Evolutionary conservation across 768 basidiomycete species (phyloP), one percentile per base, ranked within the genome.

Genomic region (Panus rudis): DNA sequence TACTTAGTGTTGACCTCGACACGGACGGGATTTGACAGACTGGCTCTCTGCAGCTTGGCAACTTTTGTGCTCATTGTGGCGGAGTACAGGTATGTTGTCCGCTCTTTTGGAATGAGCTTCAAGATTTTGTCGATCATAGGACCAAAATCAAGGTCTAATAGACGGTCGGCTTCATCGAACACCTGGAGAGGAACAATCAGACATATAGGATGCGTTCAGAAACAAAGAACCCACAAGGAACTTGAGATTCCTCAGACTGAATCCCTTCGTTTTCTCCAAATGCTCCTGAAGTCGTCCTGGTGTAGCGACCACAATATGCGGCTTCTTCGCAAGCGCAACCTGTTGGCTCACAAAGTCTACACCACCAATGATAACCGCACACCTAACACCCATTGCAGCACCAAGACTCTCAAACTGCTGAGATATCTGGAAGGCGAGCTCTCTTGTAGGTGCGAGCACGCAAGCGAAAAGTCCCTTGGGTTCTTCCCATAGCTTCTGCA

Each of bases 41-140:
- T 92, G 24, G 96, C 93, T 41, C 94, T 69, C 61, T 98, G 94
- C 10, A 99, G 71, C 63, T 97, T 97, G 10, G 88, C 91, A 3
- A 99, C 92, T 66, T 97, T 98, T 12, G 91, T 92, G 10, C 96
- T 94, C 94, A 99, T 98, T 17, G 94, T 98, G 5, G 94, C 96
- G 11, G 94, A 97, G 68, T 92, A 99, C 2, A 99, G 75, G 59
- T 92, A 97, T 3, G 96, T 99, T 23, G 84, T 88, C 10, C 96
- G 78, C 53, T 97, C 93, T 56, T 81, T 89, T 17, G 94, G 96
- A 49, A 99, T 84, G 28, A 90, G 78, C 65, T 93, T 94, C 26
- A 99, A 74, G 55, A 99, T 92, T 69, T 90, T 92, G 69, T 98
- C 94, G 53, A 99, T 90, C 41, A 86, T 84, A 37, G 86, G 84